Evolutionary conservation across 352 stramenopile genomes (phyloP), one percentile per base, ranked within the genome.

Genomic region (Phytophthora syringae): DNA sequence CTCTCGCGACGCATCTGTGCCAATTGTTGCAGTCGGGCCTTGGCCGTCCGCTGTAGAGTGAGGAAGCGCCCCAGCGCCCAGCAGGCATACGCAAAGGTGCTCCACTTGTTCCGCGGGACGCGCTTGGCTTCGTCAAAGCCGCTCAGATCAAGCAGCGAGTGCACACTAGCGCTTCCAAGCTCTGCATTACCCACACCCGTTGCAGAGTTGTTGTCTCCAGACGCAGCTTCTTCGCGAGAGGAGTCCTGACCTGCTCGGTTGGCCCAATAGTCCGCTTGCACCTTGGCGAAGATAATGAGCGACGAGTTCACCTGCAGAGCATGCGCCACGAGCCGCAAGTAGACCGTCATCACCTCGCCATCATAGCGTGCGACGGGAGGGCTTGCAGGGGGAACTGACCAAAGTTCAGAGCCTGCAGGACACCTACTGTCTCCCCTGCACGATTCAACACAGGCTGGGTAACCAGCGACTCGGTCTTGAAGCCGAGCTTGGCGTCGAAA

Each of bases 401-500:
- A 20, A 84, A 80, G 54, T 93, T 92, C 16, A 91, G 69, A 0
- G 81, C 79, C 58, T 89, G 79, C 18, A 89, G 70, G 24, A 93
- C 85, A 20, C 81, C 85, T 5, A 93, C 62, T 2, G 80, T 89
- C 67, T 89, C 81, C 7, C 79, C 81, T 18, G 85, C 84, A 34
- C 79, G 82, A 42, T 91, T 74, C 13, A 90, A 53, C 11, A 97
- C 77, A 1, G 88, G 85, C 11, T 95, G 82, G 11, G 80, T 90
- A 18, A 95, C 60, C 13, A 93, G 57, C 27, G 79, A 91, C 39
- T 92, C 80, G 0, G 89, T 95, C 52, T 89, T 88, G 76, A 93
- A 97, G 30, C 86, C 85, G 44, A 90, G 89, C 66, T 89, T 89
- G 32, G 80, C 54, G 70, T 97, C 88, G 24, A 94, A 87, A 40